Conservation (phyloP, 306 rosid genomes). For the Lablab purpureus region DNA sequence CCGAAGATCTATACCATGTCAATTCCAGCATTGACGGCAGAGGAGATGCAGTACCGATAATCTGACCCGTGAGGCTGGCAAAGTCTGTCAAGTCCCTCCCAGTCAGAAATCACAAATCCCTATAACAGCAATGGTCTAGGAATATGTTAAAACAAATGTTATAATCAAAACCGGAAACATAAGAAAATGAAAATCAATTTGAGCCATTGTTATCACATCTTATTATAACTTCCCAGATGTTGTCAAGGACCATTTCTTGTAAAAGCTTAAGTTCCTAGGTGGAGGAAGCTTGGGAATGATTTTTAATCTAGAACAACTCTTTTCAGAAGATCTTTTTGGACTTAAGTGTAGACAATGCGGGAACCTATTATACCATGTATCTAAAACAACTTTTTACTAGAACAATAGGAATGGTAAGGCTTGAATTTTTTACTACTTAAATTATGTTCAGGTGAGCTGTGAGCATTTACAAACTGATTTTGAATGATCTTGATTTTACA, state of each 20-base stretch:
- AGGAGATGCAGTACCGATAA: constrained; percentile 70
- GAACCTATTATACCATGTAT: neutral
- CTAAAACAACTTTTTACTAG: neutral
- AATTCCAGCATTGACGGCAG: constrained; percentile 80
- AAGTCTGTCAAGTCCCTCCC: constrained; percentile 81
- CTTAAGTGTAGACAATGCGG: neutral
- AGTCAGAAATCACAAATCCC: constrained; percentile 92
- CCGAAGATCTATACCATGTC: constrained; percentile 72
- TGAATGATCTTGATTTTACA: neutral
- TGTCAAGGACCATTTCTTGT: constrained; percentile 1
- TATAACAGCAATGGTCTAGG: constrained; percentile 46
- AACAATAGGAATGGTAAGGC: neutral
- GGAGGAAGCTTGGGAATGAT: neutral
- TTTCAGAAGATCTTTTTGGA: neutral
- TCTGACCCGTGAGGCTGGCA: constrained; percentile 63
- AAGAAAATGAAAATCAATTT: constrained; percentile 28
- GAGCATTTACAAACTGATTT: neutral
- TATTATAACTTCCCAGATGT: neutral
- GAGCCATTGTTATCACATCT: neutral
- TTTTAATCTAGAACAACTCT: neutral
- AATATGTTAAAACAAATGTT: constrained; percentile 3
- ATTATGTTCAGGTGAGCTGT: neutral
- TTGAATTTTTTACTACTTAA: neutral
- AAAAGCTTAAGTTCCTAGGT: constrained; percentile 7
- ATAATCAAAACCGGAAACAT: constrained; percentile 25